These are phyloP conservation scores for Puccinia coronata DNA, from an alignment of 1,284 basidiomycete genomes.

Conservation along the genomic window DNA sequence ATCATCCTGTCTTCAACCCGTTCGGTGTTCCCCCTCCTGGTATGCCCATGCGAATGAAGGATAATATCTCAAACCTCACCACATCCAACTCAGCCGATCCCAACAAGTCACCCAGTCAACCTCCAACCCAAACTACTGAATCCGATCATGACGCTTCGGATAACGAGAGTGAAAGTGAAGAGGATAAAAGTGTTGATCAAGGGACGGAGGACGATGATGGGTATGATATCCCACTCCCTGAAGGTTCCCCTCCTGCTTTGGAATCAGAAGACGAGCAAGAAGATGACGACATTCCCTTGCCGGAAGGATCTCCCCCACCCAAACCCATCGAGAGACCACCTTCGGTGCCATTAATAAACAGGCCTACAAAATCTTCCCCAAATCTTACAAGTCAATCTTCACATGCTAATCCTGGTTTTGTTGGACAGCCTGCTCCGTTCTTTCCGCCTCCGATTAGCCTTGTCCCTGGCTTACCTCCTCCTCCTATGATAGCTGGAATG, in stretches of 20 bases:
- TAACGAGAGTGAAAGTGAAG: slow-evolving; percentile 30
- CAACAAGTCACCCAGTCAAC: background rate
- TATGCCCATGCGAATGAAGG: slow-evolving; percentile 54
- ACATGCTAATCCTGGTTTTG: slow-evolving; percentile 17
- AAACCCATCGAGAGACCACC: background rate
- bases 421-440: slow-evolving; percentile 4
- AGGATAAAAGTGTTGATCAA: slow-evolving; percentile 21
- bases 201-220: slow-evolving; percentile 8
- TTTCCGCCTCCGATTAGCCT: slow-evolving; percentile 34
- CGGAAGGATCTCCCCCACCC: slow-evolving; percentile 50
- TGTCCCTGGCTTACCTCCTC: slow-evolving; percentile 33
- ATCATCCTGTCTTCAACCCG: slow-evolving; percentile 57
- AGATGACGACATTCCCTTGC: slow-evolving; percentile 50
- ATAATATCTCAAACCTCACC: background rate
- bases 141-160: slow-evolving; percentile 32
- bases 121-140: background rate
- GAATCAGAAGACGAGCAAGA: slow-evolving; percentile 19
- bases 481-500: slow-evolving; percentile 42
- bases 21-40: slow-evolving; percentile 58
- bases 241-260: slow-evolving; percentile 48
- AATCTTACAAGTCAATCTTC: background rate
- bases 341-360: slow-evolving; percentile 3
- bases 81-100: background rate
- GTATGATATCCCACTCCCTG: slow-evolving; percentile 44
- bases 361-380: background rate